Evolutionary conservation across 768 basidiomycete species (phyloP).

Genomic region (Tylopilus subfusipes): DNA sequence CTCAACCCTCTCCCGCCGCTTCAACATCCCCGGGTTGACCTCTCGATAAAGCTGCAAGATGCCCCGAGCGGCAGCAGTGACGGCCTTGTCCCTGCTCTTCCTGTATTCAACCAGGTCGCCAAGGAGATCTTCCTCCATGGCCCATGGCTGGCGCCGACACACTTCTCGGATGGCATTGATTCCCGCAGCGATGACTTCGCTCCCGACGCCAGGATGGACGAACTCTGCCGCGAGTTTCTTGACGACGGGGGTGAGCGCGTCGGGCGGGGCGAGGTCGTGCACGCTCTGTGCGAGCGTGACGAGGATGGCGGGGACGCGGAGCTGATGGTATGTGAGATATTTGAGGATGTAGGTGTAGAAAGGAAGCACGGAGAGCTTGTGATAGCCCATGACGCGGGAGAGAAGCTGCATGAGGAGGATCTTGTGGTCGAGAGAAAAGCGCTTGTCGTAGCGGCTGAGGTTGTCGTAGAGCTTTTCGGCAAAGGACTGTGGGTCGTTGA

Average conservation of each 20-base stretch:
- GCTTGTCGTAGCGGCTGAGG: conserved; percentile 83
- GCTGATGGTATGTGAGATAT: conserved; percentile 89
- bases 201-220: conserved; percentile 93
- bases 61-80: conserved; percentile 84
- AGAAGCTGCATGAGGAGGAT: conserved; percentile 96
- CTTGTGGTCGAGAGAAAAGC: conserved; percentile 96
- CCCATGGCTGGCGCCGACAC: conserved; percentile 92
- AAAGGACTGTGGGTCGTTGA: conserved; percentile 95
- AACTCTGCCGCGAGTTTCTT: conserved; percentile 93
- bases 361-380: conserved; percentile 88
- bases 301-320: conserved; percentile 89
- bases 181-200: conserved; percentile 95
- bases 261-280: conserved; percentile 93
- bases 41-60: conserved; percentile 91
- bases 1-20: conserved; percentile 77
- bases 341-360: conserved; percentile 97
- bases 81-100: conserved; percentile 93
- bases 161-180: conserved; percentile 93
- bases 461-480: conserved; percentile 89
- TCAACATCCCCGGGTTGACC: conserved; percentile 90
- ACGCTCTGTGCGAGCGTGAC: conserved; percentile 92
- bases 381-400: conserved; percentile 86
- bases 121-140: conserved; percentile 92
- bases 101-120: conserved; percentile 92
- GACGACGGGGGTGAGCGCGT: conserved; percentile 83